Percentiles rank a stretch among this genome's conserved stretches.
Conservation (phyloP, 2,329 filamentous ascomycete species). For the Dactylellina haptotyla region DNA sequence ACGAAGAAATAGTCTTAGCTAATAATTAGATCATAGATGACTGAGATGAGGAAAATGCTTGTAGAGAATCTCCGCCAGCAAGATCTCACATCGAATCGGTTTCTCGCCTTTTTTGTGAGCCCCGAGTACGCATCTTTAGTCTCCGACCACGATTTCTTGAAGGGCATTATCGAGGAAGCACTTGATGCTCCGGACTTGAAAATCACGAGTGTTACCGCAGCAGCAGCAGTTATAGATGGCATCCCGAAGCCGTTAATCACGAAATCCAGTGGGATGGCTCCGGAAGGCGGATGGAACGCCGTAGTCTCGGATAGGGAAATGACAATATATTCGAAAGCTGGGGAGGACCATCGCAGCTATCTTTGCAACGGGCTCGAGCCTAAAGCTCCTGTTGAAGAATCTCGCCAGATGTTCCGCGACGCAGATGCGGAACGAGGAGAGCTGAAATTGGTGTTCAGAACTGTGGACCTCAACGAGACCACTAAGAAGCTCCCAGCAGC, state of each 20-base stretch:
- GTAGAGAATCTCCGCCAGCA: slow-evolving; percentile 3
- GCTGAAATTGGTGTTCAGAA: slow-evolving; percentile 19
- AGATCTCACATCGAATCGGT: neutral
- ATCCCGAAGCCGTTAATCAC: neutral
- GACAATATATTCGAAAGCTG: neutral
- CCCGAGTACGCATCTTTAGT: slow-evolving; percentile 23
- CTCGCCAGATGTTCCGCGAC: neutral
- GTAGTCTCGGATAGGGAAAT: slow-evolving; percentile 15
- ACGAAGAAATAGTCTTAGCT: neutral
- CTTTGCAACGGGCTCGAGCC: no score
- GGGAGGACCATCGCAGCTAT: neutral
- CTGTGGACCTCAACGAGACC: neutral
- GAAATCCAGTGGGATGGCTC: no score
- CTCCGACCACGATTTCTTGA: slow-evolving; percentile 18
- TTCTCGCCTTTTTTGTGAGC: slow-evolving; percentile 21
- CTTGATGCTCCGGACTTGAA: neutral
- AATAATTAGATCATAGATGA: neutral
- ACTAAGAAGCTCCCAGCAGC: neutral
- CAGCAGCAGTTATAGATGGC: slow-evolving; percentile 23
- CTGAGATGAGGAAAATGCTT: slow-evolving; percentile 14
- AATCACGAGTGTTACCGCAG: slow-evolving; percentile 2
- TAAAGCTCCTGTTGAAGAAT: neutral
- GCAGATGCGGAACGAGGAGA: slow-evolving; percentile 12
- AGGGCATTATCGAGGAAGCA: slow-evolving; percentile 20
- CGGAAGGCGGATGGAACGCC: slow-evolving; percentile 19